Base-by-base conservation (phyloP, 2,329 filamentous ascomycete genomes). In the Claviceps citrina region DNA sequence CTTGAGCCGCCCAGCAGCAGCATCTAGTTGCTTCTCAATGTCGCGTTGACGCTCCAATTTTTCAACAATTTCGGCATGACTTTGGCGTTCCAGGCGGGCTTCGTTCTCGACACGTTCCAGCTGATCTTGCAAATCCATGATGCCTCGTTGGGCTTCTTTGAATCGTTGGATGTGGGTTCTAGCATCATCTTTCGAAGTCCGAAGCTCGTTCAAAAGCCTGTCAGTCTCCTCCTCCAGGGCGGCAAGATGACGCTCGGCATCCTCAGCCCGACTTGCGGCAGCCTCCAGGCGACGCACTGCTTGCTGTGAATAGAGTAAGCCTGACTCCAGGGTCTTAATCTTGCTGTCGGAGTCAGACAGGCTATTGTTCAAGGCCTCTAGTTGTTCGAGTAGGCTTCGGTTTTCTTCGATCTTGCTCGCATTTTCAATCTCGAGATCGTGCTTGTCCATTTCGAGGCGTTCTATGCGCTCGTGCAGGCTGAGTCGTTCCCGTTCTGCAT, bases 101-200 rank as follows among this genome's bases (percentile, higher is more conserved):
- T 96, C 89, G 44, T 73, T 73, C 55, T 96, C 89, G 54, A 98
- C 91, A 46, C 74, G 73, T 54, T 94, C 87, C 15, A 96, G 68
- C 59, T 96, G 85, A 44, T 86, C 81, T 54, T 94, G 82, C 44
- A 98, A 70, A 47, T 84, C 75, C 40, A 70, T 68, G 44, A 96
- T 73, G 24, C 78, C 81, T 28, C 77, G 71, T 63, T 96, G 86
- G 1, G 91, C 86, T 51, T 81, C 77, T 62, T 78, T 81, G 81
- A 86, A 96, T 50, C 87, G 71, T 50, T 84, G 76, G 43, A 89
- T 68, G 9, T 89, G 84, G 4, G 81, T 78, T 40, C 78, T 76
- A 49, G 85, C 81, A 49, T 93, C 83, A 44, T 84, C 76, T 46
- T 80, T 73, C 16, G 78, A 82, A 7, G 69, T 63, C 9, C 71